phyloP scores from a whole-genome alignment of 192 early-diverging fungal species.

The Gaertneriomyces sp. region DNA sequence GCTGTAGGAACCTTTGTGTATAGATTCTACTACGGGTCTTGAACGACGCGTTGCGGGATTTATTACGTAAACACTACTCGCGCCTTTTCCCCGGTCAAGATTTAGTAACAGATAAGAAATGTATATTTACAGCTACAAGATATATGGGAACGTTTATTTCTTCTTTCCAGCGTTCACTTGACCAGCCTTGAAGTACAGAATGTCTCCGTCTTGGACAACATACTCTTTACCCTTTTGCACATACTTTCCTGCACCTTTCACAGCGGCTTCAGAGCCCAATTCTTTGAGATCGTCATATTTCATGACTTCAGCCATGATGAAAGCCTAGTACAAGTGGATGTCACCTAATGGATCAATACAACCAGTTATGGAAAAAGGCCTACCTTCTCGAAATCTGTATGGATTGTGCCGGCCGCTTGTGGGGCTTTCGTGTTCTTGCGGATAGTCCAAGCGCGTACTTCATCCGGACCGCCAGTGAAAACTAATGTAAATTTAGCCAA shows the following conservation, averaged over 20 bases:
- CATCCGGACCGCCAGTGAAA: constrained; percentile 84
- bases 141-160: constrained; percentile 6
- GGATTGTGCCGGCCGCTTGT: constrained; percentile 87
- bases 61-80: too few relatives aligned
- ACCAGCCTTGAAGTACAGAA: constrained; percentile 35
- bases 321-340: constrained; percentile 28
- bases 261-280: constrained; percentile 57
- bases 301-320: constrained; percentile 82
- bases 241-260: constrained; percentile 88
- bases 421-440: constrained; percentile 75
- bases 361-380: neutral
- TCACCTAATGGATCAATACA: neutral
- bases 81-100: too few relatives aligned
- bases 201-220: constrained; percentile 88
- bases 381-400: constrained; percentile 75
- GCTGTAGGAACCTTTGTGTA: too few relatives aligned
- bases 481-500: neutral
- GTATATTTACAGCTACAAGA: neutral
- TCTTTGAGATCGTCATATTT: constrained; percentile 72
- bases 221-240: constrained; percentile 88
- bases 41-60: too few relatives aligned
- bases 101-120: neutral
- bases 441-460: constrained; percentile 90
- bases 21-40: too few relatives aligned
- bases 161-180: constrained; percentile 13